Evolutionary conservation across 129 eudicot species (phyloP), one percentile per base, ranked within the genome.

Genomic region (Smallanthus sonchifolius): DNA sequence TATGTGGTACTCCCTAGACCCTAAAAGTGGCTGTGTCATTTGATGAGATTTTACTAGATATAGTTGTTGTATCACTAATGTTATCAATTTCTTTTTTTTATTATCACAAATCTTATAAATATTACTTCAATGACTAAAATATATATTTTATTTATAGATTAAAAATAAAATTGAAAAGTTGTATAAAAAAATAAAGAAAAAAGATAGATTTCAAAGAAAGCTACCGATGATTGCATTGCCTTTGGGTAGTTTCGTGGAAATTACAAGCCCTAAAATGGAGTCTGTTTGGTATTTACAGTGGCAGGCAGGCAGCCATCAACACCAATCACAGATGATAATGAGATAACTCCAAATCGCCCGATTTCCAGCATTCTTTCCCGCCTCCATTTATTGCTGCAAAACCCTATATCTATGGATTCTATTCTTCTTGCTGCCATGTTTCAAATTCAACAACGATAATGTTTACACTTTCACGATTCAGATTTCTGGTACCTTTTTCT

Each of bases 391-490:
- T 28, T 57, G 38, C n/a, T 2, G 0, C 64, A 57, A 57, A 57
- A 61, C 67, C 17, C 24, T 8, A 10, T 2, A 15, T 51, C 5
- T 2, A 51, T 45, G 42, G 42, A 45, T 45, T 45, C 3, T 45
- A 8, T 45, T 11, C 7, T 44, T 20, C 15, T 36, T 66, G 44
- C 20, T 16, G 52, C 19, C 48, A 76, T 76, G 47, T 67, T 76
- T 11, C 74, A 11, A 5, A 32, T 13, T 64, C 39, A 28, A 28
- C 74, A 40, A 45, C 9, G 75, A 76, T 67, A 16, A 76, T 68
- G 81, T 43, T 75, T 51, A 51, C 44, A 66, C 43, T 49, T 49
- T 42, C 69, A 43, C 56, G 69, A 77, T 67, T 68, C 62, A 57
- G 28, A 14, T 35, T 38, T 64, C 40, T 13, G 9, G 40, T 60